Conservation (phyloP, 176 grass and related monocot species). For the Coix lacrymajobi region DNA sequence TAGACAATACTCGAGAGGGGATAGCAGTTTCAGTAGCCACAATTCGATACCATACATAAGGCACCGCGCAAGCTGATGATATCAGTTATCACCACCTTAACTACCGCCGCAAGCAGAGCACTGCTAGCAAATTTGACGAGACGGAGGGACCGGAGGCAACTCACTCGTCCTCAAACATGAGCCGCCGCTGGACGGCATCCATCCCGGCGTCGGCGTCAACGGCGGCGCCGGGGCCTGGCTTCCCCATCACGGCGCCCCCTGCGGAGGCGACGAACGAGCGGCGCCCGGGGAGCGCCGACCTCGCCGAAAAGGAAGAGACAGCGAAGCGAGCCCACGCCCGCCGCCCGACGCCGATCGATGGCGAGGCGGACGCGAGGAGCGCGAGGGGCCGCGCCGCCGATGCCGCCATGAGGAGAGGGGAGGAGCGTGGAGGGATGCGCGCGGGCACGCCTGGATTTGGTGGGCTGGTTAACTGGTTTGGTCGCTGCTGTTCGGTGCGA, state of each 20-base stretch:
- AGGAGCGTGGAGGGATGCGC: neutral
- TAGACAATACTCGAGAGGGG: neutral
- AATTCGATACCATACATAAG: neutral
- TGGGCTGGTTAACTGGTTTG: neutral
- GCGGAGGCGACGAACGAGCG: constrained; percentile 22
- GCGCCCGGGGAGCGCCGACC: neutral
- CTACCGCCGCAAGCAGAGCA: neutral
- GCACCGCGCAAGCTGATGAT: neutral
- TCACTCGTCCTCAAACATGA: constrained; percentile 96
- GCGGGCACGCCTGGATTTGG: neutral
- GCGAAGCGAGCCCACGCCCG: neutral
- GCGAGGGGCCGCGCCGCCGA: constrained; percentile 21
- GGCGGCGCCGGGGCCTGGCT: constrained; percentile 12
- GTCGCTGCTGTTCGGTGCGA: neutral
- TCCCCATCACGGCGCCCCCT: constrained; percentile 38
- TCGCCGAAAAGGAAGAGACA: neutral
- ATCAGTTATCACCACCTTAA: neutral
- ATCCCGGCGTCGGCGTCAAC: constrained; percentile 48
- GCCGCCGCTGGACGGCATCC: constrained; percentile 78
- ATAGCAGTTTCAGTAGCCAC: neutral
- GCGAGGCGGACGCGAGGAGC: constrained; percentile 26
- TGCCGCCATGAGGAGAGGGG: neutral
- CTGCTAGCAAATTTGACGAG: neutral
- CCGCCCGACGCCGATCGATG: neutral
- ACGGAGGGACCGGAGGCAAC: neutral